phyloP scores from a whole-genome alignment of 1,139 yeast genomes.

The Suhomyces wounanorum region DNA sequence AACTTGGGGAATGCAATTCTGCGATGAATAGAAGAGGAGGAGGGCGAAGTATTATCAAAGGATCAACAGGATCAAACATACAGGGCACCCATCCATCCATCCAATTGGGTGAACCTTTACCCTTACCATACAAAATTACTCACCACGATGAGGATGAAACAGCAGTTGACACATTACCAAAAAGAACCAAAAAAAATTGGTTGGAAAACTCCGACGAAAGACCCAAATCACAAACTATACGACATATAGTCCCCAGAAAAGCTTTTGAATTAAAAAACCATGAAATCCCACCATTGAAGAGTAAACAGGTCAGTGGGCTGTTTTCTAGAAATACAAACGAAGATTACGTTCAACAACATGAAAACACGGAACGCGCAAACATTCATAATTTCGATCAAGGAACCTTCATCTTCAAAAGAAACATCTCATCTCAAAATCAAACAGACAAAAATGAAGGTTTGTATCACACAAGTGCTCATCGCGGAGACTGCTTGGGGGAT shows the following conservation, averaged over 20 bases:
- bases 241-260: constrained; percentile 4
- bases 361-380: neutral
- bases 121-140: constrained; percentile 32
- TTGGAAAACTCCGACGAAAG: constrained; percentile 2
- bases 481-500: neutral
- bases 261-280: constrained; percentile 6
- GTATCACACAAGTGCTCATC: neutral
- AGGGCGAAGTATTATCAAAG: constrained; percentile 1
- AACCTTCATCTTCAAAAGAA: neutral
- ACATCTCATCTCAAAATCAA: too few relatives aligned
- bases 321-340: neutral
- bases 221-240: neutral
- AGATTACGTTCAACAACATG: neutral
- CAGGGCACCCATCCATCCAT: constrained; percentile 1
- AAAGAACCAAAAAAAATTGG: constrained; percentile 12
- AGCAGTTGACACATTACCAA: constrained; percentile 18
- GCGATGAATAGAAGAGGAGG: constrained; percentile 10
- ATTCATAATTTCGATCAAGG: neutral
- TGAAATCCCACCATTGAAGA: neutral
- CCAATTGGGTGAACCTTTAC: constrained; percentile 38
- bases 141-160: constrained; percentile 20
- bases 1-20: constrained; percentile 6
- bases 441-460: too few relatives aligned
- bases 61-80: neutral
- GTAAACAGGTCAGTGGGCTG: neutral